Percentiles rank a stretch among this genome's conserved stretches.
Evolutionary conservation across 1,284 basidiomycete genomes (phyloP).

Genomic region (Omphalotus olearius): DNA sequence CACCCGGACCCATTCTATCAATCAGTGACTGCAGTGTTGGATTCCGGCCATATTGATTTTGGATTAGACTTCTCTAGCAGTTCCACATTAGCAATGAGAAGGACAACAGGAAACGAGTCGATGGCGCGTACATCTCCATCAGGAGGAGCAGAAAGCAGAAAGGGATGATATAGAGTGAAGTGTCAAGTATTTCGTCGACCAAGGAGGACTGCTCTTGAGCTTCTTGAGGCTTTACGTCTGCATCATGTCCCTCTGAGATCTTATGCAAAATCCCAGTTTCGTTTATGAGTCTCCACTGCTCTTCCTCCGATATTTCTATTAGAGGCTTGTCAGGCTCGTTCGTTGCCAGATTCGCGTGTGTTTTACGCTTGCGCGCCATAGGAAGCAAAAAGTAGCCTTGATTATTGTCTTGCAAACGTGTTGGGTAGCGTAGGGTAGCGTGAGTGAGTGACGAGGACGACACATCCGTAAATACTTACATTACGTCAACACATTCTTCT

Average conservation of each 20-base stretch:
- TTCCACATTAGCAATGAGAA: conserved; percentile 4
- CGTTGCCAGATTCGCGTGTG: conserved; percentile 16
- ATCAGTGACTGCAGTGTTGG: conserved; percentile 42
- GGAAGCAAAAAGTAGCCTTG: neutral
- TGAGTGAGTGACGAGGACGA: no score
- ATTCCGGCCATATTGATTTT: conserved; percentile 67
- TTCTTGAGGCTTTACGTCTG: conserved; percentile 17
- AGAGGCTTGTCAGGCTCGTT: conserved; percentile 21
- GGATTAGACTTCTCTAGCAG: conserved; percentile 51
- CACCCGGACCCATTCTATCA: conserved; percentile 53
- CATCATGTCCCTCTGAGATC: conserved; percentile 21
- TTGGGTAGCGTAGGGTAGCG: no score
- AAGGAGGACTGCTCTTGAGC: conserved; percentile 39
- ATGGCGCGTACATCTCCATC: conserved; percentile 64
- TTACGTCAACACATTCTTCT: neutral
- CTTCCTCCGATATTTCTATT: conserved; percentile 61
- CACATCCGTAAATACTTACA: no score
- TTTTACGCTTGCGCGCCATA: conserved; percentile 40
- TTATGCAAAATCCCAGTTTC: conserved; percentile 61
- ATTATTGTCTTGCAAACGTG: no score
- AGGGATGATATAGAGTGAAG: conserved; percentile 60
- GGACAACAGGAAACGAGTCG: neutral
- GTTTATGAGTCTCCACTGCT: conserved; percentile 72
- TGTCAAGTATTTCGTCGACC: conserved; percentile 65
- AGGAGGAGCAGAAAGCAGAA: conserved; percentile 65